Conservation (phyloP, 2,329 filamentous ascomycete species). For the Ophiocordyceps sinensis region DNA sequence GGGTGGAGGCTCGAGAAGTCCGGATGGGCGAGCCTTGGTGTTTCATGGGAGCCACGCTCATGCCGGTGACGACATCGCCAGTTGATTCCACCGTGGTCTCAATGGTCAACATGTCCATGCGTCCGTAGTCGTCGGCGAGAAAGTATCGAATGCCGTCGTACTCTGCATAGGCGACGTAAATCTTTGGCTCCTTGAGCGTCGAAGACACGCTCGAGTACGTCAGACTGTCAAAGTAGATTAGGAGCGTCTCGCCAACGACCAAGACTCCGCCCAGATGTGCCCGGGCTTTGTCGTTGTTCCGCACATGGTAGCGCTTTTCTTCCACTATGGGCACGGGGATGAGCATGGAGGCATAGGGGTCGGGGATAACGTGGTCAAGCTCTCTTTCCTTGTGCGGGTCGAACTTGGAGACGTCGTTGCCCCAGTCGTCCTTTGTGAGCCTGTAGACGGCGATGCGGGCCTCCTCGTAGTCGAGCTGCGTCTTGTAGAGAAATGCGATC, state of each 20-base stretch:
- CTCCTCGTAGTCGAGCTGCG: slow-evolving; percentile 34
- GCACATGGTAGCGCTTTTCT: slow-evolving; percentile 45
- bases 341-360: slow-evolving; percentile 42
- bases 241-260: slow-evolving; percentile 63
- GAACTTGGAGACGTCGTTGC: slow-evolving; percentile 37
- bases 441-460: slow-evolving; percentile 44
- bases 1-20: slow-evolving; percentile 60
- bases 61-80: slow-evolving; percentile 52
- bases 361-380: slow-evolving; percentile 35
- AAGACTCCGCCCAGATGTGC: slow-evolving; percentile 56
- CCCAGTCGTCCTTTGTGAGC: slow-evolving; percentile 42
- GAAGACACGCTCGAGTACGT: slow-evolving; percentile 52
- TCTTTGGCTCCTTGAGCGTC: slow-evolving; percentile 55
- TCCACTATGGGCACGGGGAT: slow-evolving; percentile 47
- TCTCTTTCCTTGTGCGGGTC: slow-evolving; percentile 40
- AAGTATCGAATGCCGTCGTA: slow-evolving; percentile 72
- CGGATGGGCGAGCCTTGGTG: slow-evolving; percentile 12
- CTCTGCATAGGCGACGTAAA: slow-evolving; percentile 85
- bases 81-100: slow-evolving; percentile 49
- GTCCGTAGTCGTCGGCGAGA: slow-evolving; percentile 85
- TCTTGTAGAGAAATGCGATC: slow-evolving; percentile 44
- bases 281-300: slow-evolving; percentile 35
- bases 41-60: slow-evolving; percentile 44
- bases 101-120: slow-evolving; percentile 72
- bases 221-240: slow-evolving; percentile 74